These are phyloP conservation scores for Colletotrichum lini DNA, from an alignment of 2,329 filamentous ascomycete species.

Conservation along the genomic window DNA sequence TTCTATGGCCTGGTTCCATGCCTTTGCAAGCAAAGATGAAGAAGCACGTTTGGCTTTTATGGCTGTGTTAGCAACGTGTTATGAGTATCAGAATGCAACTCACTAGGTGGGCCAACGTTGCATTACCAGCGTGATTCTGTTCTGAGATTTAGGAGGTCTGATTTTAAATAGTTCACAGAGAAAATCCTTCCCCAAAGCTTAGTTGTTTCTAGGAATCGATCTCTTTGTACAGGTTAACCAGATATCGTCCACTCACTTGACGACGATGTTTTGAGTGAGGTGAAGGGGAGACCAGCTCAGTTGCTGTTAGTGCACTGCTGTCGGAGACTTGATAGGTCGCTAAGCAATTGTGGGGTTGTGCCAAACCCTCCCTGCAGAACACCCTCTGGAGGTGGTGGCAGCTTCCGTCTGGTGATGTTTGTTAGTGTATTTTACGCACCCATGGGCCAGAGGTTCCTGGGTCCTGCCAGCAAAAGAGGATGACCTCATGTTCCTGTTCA, in stretches of 20 bases:
- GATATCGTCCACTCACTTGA: too few species aligned
- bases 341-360: constrained; percentile 17
- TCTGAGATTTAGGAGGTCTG: too few species aligned
- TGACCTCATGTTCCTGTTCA: constrained; percentile 38
- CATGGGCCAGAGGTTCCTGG: neutral
- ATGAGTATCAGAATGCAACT: neutral
- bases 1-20: neutral
- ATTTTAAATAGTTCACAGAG: too few species aligned
- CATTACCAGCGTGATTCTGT: neutral
- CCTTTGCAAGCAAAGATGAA: neutral
- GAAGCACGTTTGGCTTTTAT: neutral
- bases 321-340: neutral
- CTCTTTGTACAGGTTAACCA: neutral
- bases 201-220: neutral
- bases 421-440: constrained; percentile 14
- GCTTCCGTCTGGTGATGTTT: neutral
- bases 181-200: too few species aligned
- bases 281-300: neutral
- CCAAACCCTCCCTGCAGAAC: neutral
- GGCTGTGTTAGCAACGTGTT: constrained; percentile 24
- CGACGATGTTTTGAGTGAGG: neutral
- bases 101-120: neutral
- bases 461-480: constrained; percentile 15
- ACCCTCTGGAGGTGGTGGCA: neutral
- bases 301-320: constrained; percentile 16